phyloP scores from a whole-genome alignment of 2,329 filamentous ascomycete species.

The Fusarium hainanense region DNA sequence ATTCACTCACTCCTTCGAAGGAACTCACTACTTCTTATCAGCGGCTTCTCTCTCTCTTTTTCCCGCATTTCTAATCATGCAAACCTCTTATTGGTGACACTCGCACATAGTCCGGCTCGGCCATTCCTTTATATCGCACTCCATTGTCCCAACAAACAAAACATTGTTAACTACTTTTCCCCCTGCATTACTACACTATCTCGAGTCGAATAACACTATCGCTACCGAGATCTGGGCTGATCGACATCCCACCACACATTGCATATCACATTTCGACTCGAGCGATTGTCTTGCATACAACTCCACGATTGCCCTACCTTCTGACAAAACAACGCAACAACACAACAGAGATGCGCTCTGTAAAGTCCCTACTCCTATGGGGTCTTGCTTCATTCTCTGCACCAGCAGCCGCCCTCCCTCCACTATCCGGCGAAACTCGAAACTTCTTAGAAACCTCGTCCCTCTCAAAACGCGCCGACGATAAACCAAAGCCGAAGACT shows the following conservation, averaged over 20 bases:
- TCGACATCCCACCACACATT: conserved; percentile 6
- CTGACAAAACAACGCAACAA: neutral
- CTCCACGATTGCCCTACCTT: neutral
- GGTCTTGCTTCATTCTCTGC: conserved; percentile 39
- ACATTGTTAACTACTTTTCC: conserved; percentile 9
- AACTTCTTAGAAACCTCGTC: neutral
- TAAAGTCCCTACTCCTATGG: conserved; percentile 44
- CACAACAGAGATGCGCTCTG: conserved; percentile 36
- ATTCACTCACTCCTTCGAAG: conserved; percentile 16
- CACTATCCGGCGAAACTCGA: conserved; percentile 16
- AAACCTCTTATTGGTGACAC: neutral
- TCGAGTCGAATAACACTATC: neutral
- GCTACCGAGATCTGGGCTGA: conserved; percentile 3
- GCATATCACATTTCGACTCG: neutral
- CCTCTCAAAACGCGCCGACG: conserved; percentile 16
- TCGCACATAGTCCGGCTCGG: neutral
- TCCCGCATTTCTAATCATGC: conserved; percentile 13
- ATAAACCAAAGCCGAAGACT: conserved; percentile 22
- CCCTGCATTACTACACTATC: neutral
- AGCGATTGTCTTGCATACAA: neutral
- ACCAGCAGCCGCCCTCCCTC: conserved; percentile 28
- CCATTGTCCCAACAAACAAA: conserved; percentile 1
- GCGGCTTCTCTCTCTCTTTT: neutral
- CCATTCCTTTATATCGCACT: neutral
- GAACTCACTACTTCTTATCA: conserved; percentile 12